Base-by-base conservation (phyloP, 768 basidiomycete species). In the Amanita subjunquillea region DNA sequence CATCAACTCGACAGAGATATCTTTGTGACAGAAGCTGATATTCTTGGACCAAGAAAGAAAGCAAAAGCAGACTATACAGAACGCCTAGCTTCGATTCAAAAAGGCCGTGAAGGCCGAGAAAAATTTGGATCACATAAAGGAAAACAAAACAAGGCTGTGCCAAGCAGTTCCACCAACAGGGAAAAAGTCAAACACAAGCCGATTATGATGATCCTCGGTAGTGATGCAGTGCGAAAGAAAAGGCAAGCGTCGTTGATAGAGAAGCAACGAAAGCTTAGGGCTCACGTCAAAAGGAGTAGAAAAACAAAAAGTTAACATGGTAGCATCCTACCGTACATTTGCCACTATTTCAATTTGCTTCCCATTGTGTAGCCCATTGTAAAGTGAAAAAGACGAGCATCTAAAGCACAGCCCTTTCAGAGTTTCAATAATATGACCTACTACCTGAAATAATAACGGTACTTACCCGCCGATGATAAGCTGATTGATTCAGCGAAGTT, bases 141-240 rank as follows among this genome's bases (percentile, higher is more conserved):
- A n/a, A 93, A 94, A 73, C 87, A 89, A 69, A 90, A 81, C 55
- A 91, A 91, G 65, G 89, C 74, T 34, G 68, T 72, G 9, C 81
- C 84, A 54, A 91, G 89, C 67, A 91, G 88, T 63, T 83, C 87
- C 52, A 95, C 93, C 32, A 96, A 96, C 67, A 75, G 82, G 62
- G 90, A 95, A 71, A 96, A 96, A 79, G 80, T 83, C 37, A 79
- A 87, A 64, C 93, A 94, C 66, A 96, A 97, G 67, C 93, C 93
- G 23, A 78, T 95, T 58, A 94, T 95, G 93, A 92, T 91, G 90
- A 83, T 91, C 50, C 69, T 91, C 56, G 75, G 83, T 47, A 89
- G 86, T 54, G 77, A 76, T 1, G 80, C 82, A 1, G 87, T 91
- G n/a, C 73, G 75, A 57, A 74, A 87, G 1, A 91, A 92, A 72